A percentile compares a stretch with the other conserved stretches of the same genome.
Conservation (phyloP, 495 filamentous ascomycete genomes). For the Hypoxylon cercidicola region DNA sequence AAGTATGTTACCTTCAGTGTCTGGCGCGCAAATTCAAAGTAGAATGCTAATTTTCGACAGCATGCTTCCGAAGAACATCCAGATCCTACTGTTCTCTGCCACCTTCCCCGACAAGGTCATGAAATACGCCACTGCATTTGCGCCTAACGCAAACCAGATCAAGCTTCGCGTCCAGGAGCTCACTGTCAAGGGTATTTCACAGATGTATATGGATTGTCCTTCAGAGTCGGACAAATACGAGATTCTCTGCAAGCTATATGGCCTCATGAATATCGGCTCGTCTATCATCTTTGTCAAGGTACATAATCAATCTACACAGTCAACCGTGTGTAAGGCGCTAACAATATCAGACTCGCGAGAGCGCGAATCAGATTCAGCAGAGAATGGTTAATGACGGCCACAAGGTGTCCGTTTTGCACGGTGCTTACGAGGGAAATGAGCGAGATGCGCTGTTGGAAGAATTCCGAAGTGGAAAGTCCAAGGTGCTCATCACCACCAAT, state of each 20-base stretch:
- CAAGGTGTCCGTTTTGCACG: conserved; percentile 86
- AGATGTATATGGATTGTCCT: conserved; percentile 93
- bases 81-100: conserved; percentile 94
- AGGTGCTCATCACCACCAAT: conserved; percentile 99
- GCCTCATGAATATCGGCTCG: conserved; percentile 92
- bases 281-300: conserved; percentile 98
- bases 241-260: conserved; percentile 89
- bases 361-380: conserved; percentile 81
- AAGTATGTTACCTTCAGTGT: conserved; percentile 60
- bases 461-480: conserved; percentile 86
- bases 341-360: conserved; percentile 73
- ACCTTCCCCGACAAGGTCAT: conserved; percentile 91
- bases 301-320: conserved; percentile 43
- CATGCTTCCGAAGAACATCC: conserved; percentile 73
- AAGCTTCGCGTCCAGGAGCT: conserved; percentile 90
- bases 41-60: conserved; percentile 54
- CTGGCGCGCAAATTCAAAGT: neutral
- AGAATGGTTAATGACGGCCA: conserved; percentile 91
- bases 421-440: conserved; percentile 81
- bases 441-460: conserved; percentile 87
- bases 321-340: conserved; percentile 27
- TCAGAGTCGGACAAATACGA: conserved; percentile 84
- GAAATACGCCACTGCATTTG: conserved; percentile 79
- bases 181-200: conserved; percentile 95
- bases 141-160: conserved; percentile 86